phyloP scores from a whole-genome alignment of 106 monocot genomes.

The Allium cepa region DNA sequence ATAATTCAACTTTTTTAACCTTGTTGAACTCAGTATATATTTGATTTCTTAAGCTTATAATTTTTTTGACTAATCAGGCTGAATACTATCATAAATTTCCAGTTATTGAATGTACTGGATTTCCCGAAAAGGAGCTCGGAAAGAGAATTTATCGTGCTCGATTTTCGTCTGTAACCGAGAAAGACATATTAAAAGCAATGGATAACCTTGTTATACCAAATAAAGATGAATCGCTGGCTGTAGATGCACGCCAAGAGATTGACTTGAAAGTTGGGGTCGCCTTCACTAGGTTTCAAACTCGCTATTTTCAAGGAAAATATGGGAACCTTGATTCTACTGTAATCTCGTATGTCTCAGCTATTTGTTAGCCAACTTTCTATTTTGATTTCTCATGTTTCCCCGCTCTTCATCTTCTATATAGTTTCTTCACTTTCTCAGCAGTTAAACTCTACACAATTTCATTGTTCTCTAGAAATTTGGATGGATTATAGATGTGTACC shows the following conservation, averaged over 20 bases:
- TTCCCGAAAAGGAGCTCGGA: conserved; percentile 44
- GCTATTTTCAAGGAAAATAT: conserved; percentile 98
- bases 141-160: conserved; percentile 70
- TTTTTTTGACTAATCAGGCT: neutral
- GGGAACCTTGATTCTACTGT: conserved; percentile 98
- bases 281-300: conserved; percentile 95
- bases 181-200: conserved; percentile 86
- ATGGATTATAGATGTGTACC: neutral
- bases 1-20: neutral
- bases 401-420: neutral
- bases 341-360: conserved; percentile 72
- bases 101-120: conserved; percentile 90
- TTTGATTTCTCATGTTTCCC: neutral
- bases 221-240: conserved; percentile 85
- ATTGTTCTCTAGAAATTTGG: neutral
- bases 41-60: neutral
- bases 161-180: conserved; percentile 94
- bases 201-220: conserved; percentile 76
- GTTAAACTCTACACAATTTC: neutral
- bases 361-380: neutral
- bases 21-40: neutral
- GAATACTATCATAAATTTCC: conserved; percentile 4
- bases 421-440: neutral
- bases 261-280: conserved; percentile 99
- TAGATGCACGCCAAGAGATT: conserved; percentile 96